Evolutionary conservation across 805 yeast species (phyloP), one percentile per base, ranked within the genome.

Genomic region (Saccharomycopsis fermentans): DNA sequence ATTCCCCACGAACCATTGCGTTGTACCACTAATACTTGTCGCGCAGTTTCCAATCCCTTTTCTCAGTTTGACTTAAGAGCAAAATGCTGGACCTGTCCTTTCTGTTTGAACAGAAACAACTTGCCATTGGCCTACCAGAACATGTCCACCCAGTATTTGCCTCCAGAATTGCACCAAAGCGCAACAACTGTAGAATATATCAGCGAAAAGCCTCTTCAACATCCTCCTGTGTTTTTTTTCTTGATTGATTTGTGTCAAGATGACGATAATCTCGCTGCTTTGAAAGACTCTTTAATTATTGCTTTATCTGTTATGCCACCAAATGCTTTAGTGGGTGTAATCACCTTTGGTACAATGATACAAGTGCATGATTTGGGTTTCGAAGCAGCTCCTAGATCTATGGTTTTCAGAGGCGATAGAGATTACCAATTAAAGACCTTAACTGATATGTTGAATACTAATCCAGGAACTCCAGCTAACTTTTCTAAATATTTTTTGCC

Each of bases 181-280:
- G 77, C 85, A 58, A 79, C 92, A 19, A 86, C 97, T 14, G 84
- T 90, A 59, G 97, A 91, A 74, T 91, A 91, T 71, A 81, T 88
- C 60, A 80, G 91, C 32, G 79, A 83, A 32, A 83, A 91, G 67
- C 94, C 95, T 4, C 89, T 84, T 26, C 85, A 81, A 63, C 78
- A 81, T 57, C 96, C 97, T 8, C 97, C 97, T 9, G 81, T 89
- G 53, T 91, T 89, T 70, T 73, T 90, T 59, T 89, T 88, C 68
- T 90, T 89, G 34, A 83, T 91, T 63, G 98, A 91, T 71, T 74
- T 90, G 62, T 89, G 96, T 70, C 92, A 92, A 72, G 96, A 90
- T 67, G 84, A 81, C 59, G 97, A 90, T 65, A 90, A 89, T 68
- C 77, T 91, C 66, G 81, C 83, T 68, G 87, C 96, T 2, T 77